Evolutionary conservation across 2,329 filamentous ascomycete genomes (phyloP), one percentile per base, ranked within the genome.

Genomic region (Aspergillus neoniger): DNA sequence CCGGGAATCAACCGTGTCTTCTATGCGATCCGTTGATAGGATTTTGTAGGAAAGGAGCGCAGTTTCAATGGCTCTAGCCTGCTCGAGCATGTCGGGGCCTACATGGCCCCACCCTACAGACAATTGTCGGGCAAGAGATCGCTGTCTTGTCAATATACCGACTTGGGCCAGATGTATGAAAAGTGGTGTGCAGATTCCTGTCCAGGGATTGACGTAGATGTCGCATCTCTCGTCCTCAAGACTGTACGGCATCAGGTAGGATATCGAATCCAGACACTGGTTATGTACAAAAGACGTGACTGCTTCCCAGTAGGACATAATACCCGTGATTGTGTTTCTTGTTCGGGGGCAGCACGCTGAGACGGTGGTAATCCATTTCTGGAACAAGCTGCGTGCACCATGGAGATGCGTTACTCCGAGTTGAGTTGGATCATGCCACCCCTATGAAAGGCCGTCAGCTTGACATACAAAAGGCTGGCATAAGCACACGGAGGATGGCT

Each of bases 151-250:
- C 15, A 61, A 28, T 5, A 44, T 55, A 5, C 55, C 59, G 3
- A 21, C 15, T 12, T 51, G 51, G 12, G 59, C 32, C 17, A 61
- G 39, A 39, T 61, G 28, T 5, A 61, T 17, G 30, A 61, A 61
- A 8, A 61, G 19, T 17, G 55, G 55, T 1, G 50, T 61, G n/a
- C 59, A 55, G 6, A 61, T 56, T 2, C 54, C 54, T 19, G 54
- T 32, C 54, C 54, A 56, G 2, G 54, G 41, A 23, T 56, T 56
- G 5, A 30, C 23, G 28, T 56, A 23, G 43, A 49, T 19, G 5
- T 14, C 9, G 28, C 43, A 3, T 19, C 4, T 36, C 30, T 56
- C 21, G 28, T 28, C 25, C 25, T 28, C 25, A 17, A 15, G 8
- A 9, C 25, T 15, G n/a, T 36, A 49, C 2, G 4, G 21, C 3